phyloP scores from a whole-genome alignment of 306 rosid genomes.

The Mimosa pudica region DNA sequence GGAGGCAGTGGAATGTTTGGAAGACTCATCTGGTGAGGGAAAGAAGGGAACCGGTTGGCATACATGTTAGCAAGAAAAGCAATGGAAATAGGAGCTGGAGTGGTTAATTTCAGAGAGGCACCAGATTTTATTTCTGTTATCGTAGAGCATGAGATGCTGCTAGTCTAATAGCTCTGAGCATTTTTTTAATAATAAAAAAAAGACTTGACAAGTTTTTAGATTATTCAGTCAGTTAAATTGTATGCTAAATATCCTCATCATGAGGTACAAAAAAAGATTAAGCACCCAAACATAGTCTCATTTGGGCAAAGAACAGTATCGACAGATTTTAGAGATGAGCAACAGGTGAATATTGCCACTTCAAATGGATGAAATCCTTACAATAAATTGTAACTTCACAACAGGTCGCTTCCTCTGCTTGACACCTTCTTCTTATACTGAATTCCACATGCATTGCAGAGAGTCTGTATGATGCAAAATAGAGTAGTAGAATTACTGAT shows the following conservation, averaged over 20 bases:
- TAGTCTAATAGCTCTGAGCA: no score
- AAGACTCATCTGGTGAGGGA: no score
- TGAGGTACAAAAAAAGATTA: neutral
- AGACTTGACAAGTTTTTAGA: neutral
- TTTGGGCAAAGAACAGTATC: neutral
- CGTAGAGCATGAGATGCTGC: no score
- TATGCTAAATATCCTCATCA: neutral
- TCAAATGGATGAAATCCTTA: neutral
- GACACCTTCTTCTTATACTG: slow-evolving; percentile 31
- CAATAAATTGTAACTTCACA: neutral
- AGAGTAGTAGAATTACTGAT: no score
- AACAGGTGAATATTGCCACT: neutral
- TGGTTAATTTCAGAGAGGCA: no score
- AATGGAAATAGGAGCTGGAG: no score
- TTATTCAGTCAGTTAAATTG: neutral
- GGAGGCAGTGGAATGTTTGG: no score
- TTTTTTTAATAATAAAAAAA: no score
- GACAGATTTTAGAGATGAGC: neutral
- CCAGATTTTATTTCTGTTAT: no score
- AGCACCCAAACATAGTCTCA: neutral
- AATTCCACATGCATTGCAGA: slow-evolving; percentile 48
- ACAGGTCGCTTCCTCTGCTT: slow-evolving; percentile 1
- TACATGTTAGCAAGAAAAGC: no score
- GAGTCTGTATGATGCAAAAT: slow-evolving; percentile 19
- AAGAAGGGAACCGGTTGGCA: no score